phyloP scores from a whole-genome alignment of 805 yeast genomes.

The Ogataea nitratoaversa region DNA sequence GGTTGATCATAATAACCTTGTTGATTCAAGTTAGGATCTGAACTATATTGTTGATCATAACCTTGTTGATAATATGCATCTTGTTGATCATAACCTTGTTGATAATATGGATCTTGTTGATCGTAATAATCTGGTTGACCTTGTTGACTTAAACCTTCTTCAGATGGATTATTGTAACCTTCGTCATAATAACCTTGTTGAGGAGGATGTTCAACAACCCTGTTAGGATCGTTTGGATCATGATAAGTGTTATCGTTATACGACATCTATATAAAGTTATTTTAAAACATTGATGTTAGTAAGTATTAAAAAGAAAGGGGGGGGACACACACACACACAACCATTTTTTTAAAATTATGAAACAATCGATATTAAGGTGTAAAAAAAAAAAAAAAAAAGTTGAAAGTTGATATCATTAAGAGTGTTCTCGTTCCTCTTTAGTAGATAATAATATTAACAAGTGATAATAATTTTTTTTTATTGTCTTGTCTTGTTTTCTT shows the following conservation, averaged over 20 bases:
- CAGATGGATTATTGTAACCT: slow-evolving; percentile 23
- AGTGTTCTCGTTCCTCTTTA: too few relatives aligned
- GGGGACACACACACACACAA: not conserved
- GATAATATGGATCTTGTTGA: slow-evolving; percentile 29
- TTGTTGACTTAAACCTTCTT: slow-evolving; percentile 20
- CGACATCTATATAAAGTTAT: slow-evolving; percentile 48
- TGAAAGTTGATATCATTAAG: too few relatives aligned
- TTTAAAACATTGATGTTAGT: too few relatives aligned
- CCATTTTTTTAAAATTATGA: too few relatives aligned
- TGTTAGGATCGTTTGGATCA: slow-evolving; percentile 43
- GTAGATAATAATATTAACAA: too few relatives aligned
- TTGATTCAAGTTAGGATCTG: slow-evolving; percentile 33
- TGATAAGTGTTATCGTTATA: slow-evolving; percentile 48
- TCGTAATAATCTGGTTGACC: slow-evolving; percentile 29
- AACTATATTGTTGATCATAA: slow-evolving; percentile 45
- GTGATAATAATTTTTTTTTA: too few relatives aligned
- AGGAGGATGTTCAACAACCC: slow-evolving; percentile 14
- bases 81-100: slow-evolving; percentile 35
- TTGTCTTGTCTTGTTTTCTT: too few relatives aligned
- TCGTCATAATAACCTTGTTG: slow-evolving; percentile 25
- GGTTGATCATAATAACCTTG: slow-evolving; percentile 53
- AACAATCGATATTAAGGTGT: too few relatives aligned
- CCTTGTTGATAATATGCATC: slow-evolving; percentile 38
- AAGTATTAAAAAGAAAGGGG: slow-evolving; percentile 1
- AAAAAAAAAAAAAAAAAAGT: too few relatives aligned